These are phyloP conservation scores for Lizonia empirigonia DNA, from an alignment of 2,329 filamentous ascomycete species.

Conservation along the genomic window DNA sequence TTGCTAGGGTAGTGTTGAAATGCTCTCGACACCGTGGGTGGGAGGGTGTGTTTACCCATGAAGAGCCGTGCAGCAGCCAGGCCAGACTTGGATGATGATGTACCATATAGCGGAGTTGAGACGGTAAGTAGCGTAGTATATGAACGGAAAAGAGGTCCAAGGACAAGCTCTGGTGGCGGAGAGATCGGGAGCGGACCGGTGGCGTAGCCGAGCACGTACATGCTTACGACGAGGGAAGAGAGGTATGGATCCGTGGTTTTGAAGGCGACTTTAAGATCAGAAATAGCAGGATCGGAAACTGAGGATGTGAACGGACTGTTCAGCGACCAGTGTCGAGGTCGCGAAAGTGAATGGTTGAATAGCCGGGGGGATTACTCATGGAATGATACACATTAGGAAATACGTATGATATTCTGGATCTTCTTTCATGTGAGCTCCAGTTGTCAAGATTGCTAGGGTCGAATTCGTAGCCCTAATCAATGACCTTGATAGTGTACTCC, in stretches of 20 bases:
- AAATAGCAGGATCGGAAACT: conserved; percentile 34
- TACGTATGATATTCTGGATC: neutral
- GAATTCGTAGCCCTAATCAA: neutral
- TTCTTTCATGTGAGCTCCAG: neutral
- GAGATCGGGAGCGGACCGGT: conserved; percentile 34
- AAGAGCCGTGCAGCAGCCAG: conserved; percentile 59
- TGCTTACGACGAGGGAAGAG: conserved; percentile 30
- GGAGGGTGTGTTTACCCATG: conserved; percentile 21
- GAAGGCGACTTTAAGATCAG: conserved; percentile 27
- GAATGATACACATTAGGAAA: neutral
- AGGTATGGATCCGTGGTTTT: conserved; percentile 22
- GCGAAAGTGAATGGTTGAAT: too few species aligned
- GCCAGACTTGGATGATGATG: conserved; percentile 50
- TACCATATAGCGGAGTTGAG: conserved; percentile 61
- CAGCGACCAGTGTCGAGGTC: too few species aligned
- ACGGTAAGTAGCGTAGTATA: conserved; percentile 64
- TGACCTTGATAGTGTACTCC: neutral
- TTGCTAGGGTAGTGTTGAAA: neutral
- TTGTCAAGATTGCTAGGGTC: neutral
- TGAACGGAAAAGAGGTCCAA: conserved; percentile 54
- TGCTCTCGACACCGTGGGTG: too few species aligned
- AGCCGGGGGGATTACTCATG: neutral
- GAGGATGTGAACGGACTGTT: conserved; percentile 32
- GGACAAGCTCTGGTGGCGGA: conserved; percentile 37
- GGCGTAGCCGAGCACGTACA: conserved; percentile 37